Conservation (phyloP, 345 rosid species). For the Acer saccharum region DNA sequence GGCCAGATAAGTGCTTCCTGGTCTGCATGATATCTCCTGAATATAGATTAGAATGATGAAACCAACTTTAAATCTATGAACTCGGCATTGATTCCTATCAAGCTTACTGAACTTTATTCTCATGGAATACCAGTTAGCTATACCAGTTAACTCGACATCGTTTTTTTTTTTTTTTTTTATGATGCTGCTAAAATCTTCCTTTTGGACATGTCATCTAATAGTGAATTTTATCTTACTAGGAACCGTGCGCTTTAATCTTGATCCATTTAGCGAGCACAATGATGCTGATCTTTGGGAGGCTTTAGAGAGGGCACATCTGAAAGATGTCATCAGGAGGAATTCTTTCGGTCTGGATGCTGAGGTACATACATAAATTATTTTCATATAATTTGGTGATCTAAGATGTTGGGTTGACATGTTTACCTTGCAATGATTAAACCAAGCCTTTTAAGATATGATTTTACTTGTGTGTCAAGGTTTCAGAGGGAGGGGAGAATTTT, state of each 20-base stretch:
- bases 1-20: neutral
- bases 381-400: neutral
- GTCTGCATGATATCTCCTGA: neutral
- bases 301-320: constrained; percentile 80
- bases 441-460: neutral
- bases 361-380: constrained; percentile 37
- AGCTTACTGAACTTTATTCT: neutral
- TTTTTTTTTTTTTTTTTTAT: neutral
- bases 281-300: constrained; percentile 97
- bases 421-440: neutral
- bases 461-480: constrained; percentile 47
- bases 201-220: constrained; percentile 11
- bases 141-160: neutral
- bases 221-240: constrained; percentile 43
- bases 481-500: constrained; percentile 89
- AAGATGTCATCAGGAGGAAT: constrained; percentile 74
- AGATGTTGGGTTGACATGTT: neutral
- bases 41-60: neutral
- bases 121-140: neutral
- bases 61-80: neutral
- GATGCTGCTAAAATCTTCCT: neutral
- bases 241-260: constrained; percentile 86
- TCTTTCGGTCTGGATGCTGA: constrained; percentile 71
- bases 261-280: constrained; percentile 82
- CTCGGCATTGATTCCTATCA: neutral